Percentiles rank a stretch among this genome's conserved stretches.
Conservation (phyloP, 2,329 filamentous ascomycete genomes). For the Helotiales sp. region DNA sequence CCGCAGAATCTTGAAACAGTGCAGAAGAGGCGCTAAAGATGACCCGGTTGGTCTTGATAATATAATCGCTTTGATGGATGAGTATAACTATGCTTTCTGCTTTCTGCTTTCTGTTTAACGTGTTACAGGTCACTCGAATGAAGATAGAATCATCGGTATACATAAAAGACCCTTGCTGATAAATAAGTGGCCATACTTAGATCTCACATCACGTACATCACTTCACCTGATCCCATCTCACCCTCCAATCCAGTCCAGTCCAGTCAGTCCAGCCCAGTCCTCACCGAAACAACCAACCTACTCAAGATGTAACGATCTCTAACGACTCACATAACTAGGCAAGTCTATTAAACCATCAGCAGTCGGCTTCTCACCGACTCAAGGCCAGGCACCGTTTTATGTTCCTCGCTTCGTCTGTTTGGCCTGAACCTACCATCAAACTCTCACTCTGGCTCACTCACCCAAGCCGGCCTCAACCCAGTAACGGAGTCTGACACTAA, state of each 20-base stretch:
- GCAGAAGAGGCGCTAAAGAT: not conserved
- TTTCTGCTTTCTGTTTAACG: too few species aligned
- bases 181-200: not conserved
- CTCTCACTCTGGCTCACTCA: not conserved
- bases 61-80: too few species aligned
- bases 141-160: too few species aligned
- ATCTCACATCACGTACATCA: not conserved
- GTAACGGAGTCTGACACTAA: not conserved
- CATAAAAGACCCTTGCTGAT: not conserved
- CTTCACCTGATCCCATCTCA: not conserved
- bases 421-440: not conserved
- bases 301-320: not conserved
- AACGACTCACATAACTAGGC: not conserved
- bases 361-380: not conserved
- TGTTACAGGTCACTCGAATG: too few species aligned
- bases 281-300: not conserved
- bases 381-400: not conserved
- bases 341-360: not conserved
- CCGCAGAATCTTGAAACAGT: not conserved
- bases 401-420: not conserved
- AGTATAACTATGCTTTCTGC: too few species aligned
- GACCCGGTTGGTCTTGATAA: not conserved
- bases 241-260: not conserved
- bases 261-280: too few species aligned
- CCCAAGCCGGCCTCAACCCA: not conserved